phyloP scores from a whole-genome alignment of 2,329 filamentous ascomycete genomes.

The Aspergillus persii region DNA sequence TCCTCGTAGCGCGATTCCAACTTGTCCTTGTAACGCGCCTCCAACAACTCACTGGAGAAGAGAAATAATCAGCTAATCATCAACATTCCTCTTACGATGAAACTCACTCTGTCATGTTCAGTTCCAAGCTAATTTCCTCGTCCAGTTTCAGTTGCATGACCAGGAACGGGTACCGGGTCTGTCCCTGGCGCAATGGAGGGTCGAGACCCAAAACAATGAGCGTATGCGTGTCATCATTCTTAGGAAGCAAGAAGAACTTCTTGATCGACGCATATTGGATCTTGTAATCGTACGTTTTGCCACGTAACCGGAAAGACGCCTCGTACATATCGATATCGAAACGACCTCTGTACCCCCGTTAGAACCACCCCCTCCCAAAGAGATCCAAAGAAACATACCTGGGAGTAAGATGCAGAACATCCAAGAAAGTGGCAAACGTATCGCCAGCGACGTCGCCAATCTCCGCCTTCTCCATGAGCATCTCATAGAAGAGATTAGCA shows the following conservation, averaged over 20 bases:
- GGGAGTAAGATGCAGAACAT: conserved; percentile 94
- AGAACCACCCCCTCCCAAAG: conserved; percentile 6
- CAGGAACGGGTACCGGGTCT: conserved; percentile 95
- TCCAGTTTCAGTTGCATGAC: conserved; percentile 99
- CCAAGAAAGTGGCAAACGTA: conserved; percentile 94
- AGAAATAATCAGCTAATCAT: conserved; percentile 11
- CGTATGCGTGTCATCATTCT: conserved; percentile 95
- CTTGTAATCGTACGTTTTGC: conserved; percentile 99
- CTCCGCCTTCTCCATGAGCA: conserved; percentile 95
- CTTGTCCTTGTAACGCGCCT: conserved; percentile 85
- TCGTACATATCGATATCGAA: conserved; percentile 99
- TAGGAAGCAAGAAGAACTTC: conserved; percentile 97
- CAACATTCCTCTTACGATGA: background rate
- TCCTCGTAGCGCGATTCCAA: conserved; percentile 87
- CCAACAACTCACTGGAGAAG: conserved; percentile 62
- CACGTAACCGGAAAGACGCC: conserved; percentile 89
- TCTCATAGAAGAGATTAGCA: conserved; percentile 96
- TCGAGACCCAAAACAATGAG: conserved; percentile 94
- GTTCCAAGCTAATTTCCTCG: conserved; percentile 91
- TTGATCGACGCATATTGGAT: conserved; percentile 98
- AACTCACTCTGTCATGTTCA: conserved; percentile 80
- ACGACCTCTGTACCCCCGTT: conserved; percentile 67
- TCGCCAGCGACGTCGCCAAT: conserved; percentile 99
- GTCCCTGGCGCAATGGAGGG: conserved; percentile 90
- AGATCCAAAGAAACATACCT: conserved; percentile 53